Conservation (phyloP, 805 yeast species). For the Torulaspora indica region DNA sequence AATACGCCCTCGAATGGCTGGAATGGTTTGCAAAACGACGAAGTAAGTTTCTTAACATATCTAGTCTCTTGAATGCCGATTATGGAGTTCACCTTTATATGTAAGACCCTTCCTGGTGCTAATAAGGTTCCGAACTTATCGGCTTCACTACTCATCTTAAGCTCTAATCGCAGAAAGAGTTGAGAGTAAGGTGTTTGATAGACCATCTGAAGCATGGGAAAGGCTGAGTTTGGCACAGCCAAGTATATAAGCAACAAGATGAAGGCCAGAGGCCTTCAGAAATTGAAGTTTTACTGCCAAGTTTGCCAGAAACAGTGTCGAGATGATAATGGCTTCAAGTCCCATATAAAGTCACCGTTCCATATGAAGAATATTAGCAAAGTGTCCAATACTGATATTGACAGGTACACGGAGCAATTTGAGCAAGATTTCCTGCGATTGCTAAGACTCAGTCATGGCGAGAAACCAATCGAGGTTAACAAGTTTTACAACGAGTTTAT, state of each 20-base stretch:
- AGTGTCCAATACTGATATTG: constrained; percentile 47
- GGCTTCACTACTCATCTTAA: not conserved
- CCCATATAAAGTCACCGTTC: constrained; percentile 78
- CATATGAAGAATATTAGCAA: constrained; percentile 59
- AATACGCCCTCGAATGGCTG: constrained; percentile 1
- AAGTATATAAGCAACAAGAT: constrained; percentile 69
- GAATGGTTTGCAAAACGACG: not conserved
- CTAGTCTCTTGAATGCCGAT: not conserved
- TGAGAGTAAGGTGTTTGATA: not conserved
- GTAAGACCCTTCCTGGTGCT: not conserved
- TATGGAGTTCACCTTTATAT: not conserved
- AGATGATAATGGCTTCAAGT: constrained; percentile 91
- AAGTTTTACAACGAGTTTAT: constrained; percentile 88
- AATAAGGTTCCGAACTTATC: not conserved
- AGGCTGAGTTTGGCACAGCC: constrained; percentile 62
- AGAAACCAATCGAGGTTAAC: constrained; percentile 73
- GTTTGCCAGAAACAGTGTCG: constrained; percentile 89
- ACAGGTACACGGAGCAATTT: constrained; percentile 57
- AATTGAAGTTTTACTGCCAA: constrained; percentile 84
- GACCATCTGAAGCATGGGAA: constrained; percentile 39
- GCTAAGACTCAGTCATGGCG: constrained; percentile 69
- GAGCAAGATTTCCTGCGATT: constrained; percentile 58
- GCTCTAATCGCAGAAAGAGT: not conserved
- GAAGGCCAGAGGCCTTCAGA: constrained; percentile 81
- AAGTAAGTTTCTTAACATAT: constrained; percentile 1